Percentiles rank a stretch among this genome's conserved stretches.
Evolutionary conservation across 495 filamentous ascomycete genomes (phyloP).

Genomic region (Astrothelium macrocarpum): DNA sequence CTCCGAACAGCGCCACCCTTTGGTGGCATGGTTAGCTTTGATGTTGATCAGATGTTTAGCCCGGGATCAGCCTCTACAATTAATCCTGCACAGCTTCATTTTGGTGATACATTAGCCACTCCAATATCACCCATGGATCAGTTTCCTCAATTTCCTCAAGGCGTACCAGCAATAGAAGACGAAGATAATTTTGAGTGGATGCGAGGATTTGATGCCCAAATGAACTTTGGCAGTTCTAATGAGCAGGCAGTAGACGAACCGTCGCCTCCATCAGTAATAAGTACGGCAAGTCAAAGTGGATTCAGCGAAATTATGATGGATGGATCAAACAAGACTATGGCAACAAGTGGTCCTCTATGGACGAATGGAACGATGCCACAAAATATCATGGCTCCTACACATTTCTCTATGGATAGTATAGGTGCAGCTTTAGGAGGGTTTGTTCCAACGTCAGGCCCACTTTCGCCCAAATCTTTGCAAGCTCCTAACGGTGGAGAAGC

Average conservation of each 20-base stretch:
- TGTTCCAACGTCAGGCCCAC: conserved; percentile 17
- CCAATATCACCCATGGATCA: conserved; percentile 47
- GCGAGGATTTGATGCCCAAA: conserved; percentile 65
- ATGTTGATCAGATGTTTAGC: conserved; percentile 66
- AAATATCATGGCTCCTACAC: conserved; percentile 46
- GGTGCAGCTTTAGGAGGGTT: conserved; percentile 30
- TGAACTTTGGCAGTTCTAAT: conserved; percentile 57
- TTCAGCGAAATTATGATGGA: conserved; percentile 91
- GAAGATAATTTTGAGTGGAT: conserved; percentile 81
- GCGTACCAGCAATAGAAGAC: conserved; percentile 52
- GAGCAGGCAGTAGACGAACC: conserved; percentile 84
- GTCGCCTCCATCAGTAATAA: conserved; percentile 83
- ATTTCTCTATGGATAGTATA: conserved; percentile 50
- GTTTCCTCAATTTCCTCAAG: conserved; percentile 43
- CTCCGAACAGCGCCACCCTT: conserved; percentile 74
- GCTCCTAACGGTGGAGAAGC: conserved; percentile 23
- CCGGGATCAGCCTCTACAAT: conserved; percentile 54
- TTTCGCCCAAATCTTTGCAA: conserved; percentile 23
- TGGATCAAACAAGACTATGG: conserved; percentile 54
- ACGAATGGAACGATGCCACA: conserved; percentile 56
- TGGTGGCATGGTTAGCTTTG: conserved; percentile 57
- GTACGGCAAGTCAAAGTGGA: conserved; percentile 81
- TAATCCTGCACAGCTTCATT: conserved; percentile 93
- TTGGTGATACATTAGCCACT: conserved; percentile 68
- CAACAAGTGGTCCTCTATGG: conserved; percentile 49